These are phyloP conservation scores for Penicillium coprophilum DNA, from an alignment of 495 filamentous ascomycete species.

Conservation along the genomic window DNA sequence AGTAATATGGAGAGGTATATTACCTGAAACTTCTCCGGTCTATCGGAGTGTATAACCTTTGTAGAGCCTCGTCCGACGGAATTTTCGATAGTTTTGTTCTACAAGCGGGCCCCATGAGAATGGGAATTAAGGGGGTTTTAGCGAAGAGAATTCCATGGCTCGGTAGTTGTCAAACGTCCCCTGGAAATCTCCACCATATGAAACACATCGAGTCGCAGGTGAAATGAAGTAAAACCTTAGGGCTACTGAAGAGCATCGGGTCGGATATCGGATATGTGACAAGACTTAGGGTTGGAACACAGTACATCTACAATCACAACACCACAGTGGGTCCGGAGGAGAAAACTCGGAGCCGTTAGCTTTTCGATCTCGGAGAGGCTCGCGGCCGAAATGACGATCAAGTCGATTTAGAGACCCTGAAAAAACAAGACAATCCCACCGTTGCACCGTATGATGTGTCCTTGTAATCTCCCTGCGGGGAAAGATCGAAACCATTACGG, in stretches of 20 bases:
- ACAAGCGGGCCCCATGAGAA: constrained; percentile 18
- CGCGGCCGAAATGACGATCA: constrained; percentile 25
- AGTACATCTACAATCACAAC: too few relatives aligned
- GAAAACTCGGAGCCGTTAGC: constrained; percentile 34
- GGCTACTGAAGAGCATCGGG: background rate
- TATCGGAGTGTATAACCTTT: background rate
- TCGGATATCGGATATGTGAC: background rate
- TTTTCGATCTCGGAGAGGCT: constrained; percentile 18
- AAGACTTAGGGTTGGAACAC: too few relatives aligned
- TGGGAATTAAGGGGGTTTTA: constrained; percentile 1
- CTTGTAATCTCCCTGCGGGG: constrained; percentile 17
- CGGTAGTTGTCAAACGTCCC: constrained; percentile 6
- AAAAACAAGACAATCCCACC: background rate
- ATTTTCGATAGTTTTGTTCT: constrained; percentile 4
- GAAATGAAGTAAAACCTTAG: too few relatives aligned
- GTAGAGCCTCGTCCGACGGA: constrained; percentile 16
- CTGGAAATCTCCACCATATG: constrained; percentile 24
- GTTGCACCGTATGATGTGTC: background rate
- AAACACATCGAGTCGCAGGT: constrained; percentile 28
- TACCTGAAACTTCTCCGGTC: background rate
- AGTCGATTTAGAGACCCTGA: background rate
- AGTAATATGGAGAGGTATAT: constrained; percentile 6
- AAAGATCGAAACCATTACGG: constrained; percentile 21
- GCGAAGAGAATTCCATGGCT: constrained; percentile 9
- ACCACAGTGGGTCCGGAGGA: too few relatives aligned